Conservation (phyloP, 352 stramenopile genomes). For the Phytophthora palmivora region DNA sequence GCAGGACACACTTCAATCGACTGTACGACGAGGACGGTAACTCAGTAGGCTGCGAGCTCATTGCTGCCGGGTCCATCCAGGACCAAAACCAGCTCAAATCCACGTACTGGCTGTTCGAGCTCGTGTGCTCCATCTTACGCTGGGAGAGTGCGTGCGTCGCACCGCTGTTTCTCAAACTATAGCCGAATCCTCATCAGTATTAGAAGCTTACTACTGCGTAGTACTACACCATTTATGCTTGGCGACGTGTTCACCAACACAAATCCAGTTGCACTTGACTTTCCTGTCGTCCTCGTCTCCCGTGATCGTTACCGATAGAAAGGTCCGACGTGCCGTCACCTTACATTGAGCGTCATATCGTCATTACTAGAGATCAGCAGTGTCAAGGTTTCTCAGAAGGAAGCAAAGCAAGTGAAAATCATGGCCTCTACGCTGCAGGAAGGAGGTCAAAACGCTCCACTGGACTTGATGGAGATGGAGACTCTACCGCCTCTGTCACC, state of each 20-base stretch:
- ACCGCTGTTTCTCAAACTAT: conserved; percentile 59
- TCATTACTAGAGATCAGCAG: conserved; percentile 15
- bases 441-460: neutral
- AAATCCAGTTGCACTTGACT: conserved; percentile 1
- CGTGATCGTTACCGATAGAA: neutral
- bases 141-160: conserved; percentile 65
- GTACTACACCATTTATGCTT: conserved; percentile 35
- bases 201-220: conserved; percentile 33
- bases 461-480: conserved; percentile 18
- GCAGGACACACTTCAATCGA: conserved; percentile 72
- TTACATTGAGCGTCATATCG: conserved; percentile 13
- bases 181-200: conserved; percentile 18
- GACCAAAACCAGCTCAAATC: conserved; percentile 53
- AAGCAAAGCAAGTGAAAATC: neutral
- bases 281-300: neutral
- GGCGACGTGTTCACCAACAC: conserved; percentile 9
- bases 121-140: conserved; percentile 68
- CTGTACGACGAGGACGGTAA: conserved; percentile 51
- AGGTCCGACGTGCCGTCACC: conserved; percentile 16
- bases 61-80: conserved; percentile 55
- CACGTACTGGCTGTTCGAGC: conserved; percentile 71
- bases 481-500: conserved; percentile 30
- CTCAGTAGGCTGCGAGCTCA: conserved; percentile 56
- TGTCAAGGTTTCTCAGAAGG: neutral
- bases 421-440: conserved; percentile 16